Evolutionary conservation across 2,329 filamentous ascomycete genomes (phyloP).

Genomic region (Penicillium paneum): DNA sequence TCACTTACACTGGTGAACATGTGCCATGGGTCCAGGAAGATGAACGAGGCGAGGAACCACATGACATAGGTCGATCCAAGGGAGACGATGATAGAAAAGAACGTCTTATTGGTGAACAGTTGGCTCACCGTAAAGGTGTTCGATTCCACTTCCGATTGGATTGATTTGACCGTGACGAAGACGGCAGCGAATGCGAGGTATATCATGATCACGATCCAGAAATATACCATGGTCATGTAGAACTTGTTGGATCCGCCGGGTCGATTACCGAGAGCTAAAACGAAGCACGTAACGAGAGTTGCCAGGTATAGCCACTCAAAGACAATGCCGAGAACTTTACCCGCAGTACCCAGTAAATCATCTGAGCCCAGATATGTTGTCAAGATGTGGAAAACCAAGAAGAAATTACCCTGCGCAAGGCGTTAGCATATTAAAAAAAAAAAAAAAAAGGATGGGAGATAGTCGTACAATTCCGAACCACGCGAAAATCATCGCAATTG

Average conservation of each 20-base stretch:
- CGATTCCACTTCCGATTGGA: conserved; percentile 66
- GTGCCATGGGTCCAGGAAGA: conserved; percentile 99
- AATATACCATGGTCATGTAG: conserved; percentile 97
- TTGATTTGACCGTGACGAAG: conserved; percentile 86
- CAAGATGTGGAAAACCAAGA: conserved; percentile 95
- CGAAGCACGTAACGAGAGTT: conserved; percentile 89
- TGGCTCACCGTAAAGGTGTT: conserved; percentile 64
- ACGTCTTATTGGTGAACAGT: conserved; percentile 82
- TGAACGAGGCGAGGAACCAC: conserved; percentile 83
- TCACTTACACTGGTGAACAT: conserved; percentile 74
- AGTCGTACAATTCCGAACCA: conserved; percentile 76
- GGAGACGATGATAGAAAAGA: conserved; percentile 91
- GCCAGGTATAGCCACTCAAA: conserved; percentile 97
- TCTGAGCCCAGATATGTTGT: conserved; percentile 75
- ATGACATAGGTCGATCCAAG: conserved; percentile 88
- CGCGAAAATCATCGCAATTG: conserved; percentile 92
- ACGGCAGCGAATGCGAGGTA: conserved; percentile 94
- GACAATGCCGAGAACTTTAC: conserved; percentile 77
- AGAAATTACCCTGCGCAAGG: conserved; percentile 71
- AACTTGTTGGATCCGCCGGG: conserved; percentile 90
- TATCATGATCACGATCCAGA: conserved; percentile 94
- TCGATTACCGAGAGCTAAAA: conserved; percentile 88
- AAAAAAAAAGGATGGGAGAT: neutral
- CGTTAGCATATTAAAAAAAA: neutral
- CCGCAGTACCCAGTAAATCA: conserved; percentile 69